Evolutionary conservation across 2,329 filamentous ascomycete genomes (phyloP).

Genomic region (Chaetomiaceae sp.): DNA sequence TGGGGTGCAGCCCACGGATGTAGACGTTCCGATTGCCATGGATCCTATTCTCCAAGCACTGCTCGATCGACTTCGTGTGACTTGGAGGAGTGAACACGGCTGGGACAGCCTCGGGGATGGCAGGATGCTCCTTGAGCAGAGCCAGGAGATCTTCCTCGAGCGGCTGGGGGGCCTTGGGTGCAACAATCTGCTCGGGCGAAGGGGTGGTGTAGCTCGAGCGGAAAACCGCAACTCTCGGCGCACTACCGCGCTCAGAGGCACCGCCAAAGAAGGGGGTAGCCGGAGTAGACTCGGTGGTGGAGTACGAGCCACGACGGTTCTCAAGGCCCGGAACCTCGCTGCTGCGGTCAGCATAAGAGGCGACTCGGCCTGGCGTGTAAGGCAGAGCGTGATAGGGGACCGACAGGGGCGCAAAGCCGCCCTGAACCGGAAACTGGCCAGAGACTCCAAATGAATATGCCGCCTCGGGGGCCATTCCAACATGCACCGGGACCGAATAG

Average conservation of each 20-base stretch:
- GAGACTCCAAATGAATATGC: slow-evolving; percentile 26
- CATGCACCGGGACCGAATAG: slow-evolving; percentile 28
- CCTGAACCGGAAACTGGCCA: slow-evolving; percentile 27
- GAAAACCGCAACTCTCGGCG: slow-evolving; percentile 50
- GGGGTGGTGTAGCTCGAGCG: slow-evolving; percentile 62
- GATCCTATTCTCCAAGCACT: slow-evolving; percentile 88
- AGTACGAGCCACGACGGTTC: slow-evolving; percentile 63
- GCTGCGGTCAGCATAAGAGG: slow-evolving; percentile 41
- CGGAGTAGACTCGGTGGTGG: slow-evolving; percentile 61
- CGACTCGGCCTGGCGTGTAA: slow-evolving; percentile 48
- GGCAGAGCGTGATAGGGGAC: slow-evolving; percentile 41
- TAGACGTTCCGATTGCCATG: slow-evolving; percentile 95
- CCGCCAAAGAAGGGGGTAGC: slow-evolving; percentile 61
- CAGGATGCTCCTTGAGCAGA: slow-evolving; percentile 68
- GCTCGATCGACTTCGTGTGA: slow-evolving; percentile 83
- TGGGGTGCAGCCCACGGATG: slow-evolving; percentile 90
- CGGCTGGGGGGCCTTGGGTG: slow-evolving; percentile 37
- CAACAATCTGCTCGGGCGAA: slow-evolving; percentile 47
- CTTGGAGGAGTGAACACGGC: slow-evolving; percentile 82
- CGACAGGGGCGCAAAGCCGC: slow-evolving; percentile 29
- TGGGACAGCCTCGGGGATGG: slow-evolving; percentile 82
- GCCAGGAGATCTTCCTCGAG: slow-evolving; percentile 55
- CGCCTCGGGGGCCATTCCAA: slow-evolving; percentile 25
- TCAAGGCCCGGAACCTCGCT: slow-evolving; percentile 55
- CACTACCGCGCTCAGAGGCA: slow-evolving; percentile 54